These are phyloP conservation scores for Chrysoporthe puriensis DNA, from an alignment of 2,329 filamentous ascomycete genomes.

Conservation along the genomic window DNA sequence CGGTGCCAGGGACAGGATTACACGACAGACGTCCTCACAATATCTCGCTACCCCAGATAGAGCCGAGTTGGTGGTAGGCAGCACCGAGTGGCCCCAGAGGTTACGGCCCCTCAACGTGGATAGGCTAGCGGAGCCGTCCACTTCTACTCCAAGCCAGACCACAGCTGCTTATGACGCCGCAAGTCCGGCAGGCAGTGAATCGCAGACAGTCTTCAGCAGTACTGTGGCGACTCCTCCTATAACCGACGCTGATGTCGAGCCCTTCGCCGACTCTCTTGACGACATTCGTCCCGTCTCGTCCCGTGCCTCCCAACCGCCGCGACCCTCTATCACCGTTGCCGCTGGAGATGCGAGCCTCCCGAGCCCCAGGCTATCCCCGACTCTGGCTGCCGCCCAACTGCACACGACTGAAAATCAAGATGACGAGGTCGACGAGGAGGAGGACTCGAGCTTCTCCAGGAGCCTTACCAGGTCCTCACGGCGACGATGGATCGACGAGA, in stretches of 20 bases:
- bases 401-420: slow-evolving; percentile 48
- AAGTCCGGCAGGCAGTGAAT: slow-evolving; percentile 58
- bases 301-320: slow-evolving; percentile 51
- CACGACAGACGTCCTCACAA: slow-evolving; percentile 36
- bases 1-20: slow-evolving; percentile 35
- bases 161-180: slow-evolving; percentile 49
- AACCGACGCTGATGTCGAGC: slow-evolving; percentile 71
- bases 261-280: slow-evolving; percentile 53
- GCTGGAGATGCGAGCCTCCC: slow-evolving; percentile 90
- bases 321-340: slow-evolving; percentile 68
- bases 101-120: slow-evolving; percentile 48
- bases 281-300: slow-evolving; percentile 52
- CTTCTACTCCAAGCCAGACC: slow-evolving; percentile 46
- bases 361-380: slow-evolving; percentile 92
- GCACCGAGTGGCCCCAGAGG: slow-evolving; percentile 42
- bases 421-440: slow-evolving; percentile 46
- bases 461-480: slow-evolving; percentile 39
- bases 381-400: slow-evolving; percentile 71
- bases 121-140: slow-evolving; percentile 48
- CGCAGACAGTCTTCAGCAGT: slow-evolving; percentile 63
- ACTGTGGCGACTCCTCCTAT: slow-evolving; percentile 76
- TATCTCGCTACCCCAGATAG: slow-evolving; percentile 62
- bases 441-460: slow-evolving; percentile 40
- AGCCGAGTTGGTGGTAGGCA: slow-evolving; percentile 46
- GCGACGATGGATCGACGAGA: slow-evolving; percentile 43